Evolutionary conservation across 106 monocot genomes (phyloP).

Genomic region (Posidonia australis): DNA sequence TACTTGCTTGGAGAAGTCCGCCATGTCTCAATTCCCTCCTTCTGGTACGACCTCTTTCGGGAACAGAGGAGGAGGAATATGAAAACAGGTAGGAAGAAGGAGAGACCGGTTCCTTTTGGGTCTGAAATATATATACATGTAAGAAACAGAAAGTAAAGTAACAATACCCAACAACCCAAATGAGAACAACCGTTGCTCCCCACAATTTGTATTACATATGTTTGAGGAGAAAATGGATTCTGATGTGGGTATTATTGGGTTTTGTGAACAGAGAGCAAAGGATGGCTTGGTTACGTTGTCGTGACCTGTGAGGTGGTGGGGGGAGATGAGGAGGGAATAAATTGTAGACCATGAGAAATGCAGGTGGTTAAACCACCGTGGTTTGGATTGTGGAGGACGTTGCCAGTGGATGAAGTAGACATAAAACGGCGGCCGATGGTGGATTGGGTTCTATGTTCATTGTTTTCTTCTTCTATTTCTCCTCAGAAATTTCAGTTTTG

Average conservation of each 20-base stretch:
- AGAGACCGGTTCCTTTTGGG: too few species aligned
- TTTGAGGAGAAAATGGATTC: not conserved
- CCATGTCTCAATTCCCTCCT: not conserved
- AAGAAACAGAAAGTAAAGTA: not conserved
- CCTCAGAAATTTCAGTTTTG: too few species aligned
- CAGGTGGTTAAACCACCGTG: too few species aligned
- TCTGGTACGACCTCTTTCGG: too few species aligned
- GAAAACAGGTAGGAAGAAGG: too few species aligned
- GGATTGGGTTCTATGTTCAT: too few species aligned
- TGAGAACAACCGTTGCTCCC: constrained; percentile 1
- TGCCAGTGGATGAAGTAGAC: not conserved
- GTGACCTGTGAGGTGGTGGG: not conserved
- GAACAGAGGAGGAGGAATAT: too few species aligned
- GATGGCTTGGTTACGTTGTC: too few species aligned
- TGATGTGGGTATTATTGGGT: too few species aligned
- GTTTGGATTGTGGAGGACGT: not conserved
- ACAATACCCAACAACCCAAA: not conserved
- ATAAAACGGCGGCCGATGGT: constrained; percentile 3
- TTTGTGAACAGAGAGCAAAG: too few species aligned
- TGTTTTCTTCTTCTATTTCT: not conserved
- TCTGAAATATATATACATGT: too few species aligned
- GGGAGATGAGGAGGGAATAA: not conserved
- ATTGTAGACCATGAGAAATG: not conserved
- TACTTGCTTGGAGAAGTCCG: constrained; percentile 1
- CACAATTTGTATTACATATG: too few species aligned